phyloP scores from a whole-genome alignment of 345 rosid genomes.

The Turnera subulata region DNA sequence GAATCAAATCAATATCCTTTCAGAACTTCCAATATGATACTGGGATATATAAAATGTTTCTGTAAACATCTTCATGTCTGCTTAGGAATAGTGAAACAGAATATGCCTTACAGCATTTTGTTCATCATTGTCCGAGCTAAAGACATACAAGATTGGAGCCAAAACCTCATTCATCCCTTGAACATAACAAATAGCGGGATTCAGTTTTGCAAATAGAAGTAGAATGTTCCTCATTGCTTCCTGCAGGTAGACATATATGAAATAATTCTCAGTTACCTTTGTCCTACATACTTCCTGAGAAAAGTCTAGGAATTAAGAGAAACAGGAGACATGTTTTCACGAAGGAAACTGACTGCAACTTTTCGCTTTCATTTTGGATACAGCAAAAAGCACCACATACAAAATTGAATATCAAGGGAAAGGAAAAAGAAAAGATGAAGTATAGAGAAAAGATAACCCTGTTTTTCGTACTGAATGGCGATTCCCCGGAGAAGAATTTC shows the following conservation, averaged over 20 bases:
- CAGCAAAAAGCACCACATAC: too few species aligned
- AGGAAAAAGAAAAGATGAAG: background rate
- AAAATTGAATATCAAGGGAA: background rate
- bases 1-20: too few species aligned
- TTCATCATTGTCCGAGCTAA: slow-evolving; percentile 48
- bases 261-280: too few species aligned
- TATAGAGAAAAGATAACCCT: slow-evolving; percentile 28
- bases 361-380: too few species aligned
- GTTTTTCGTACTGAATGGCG: slow-evolving; percentile 50
- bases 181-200: slow-evolving; percentile 69
- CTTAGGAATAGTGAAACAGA: background rate
- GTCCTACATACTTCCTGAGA: background rate
- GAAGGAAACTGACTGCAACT: background rate
- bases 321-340: background rate
- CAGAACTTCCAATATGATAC: too few species aligned
- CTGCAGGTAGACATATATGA: slow-evolving; percentile 23
- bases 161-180: slow-evolving; percentile 87
- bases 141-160: slow-evolving; percentile 63
- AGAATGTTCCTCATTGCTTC: slow-evolving; percentile 69
- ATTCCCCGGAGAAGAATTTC: slow-evolving; percentile 61
- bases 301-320: background rate
- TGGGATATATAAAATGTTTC: too few species aligned
- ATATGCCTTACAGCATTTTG: slow-evolving; percentile 49
- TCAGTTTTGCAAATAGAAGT: slow-evolving; percentile 62
- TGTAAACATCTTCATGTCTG: too few species aligned